A percentile compares a stretch with the other conserved stretches of the same genome.
Evolutionary conservation across 1,139 yeast genomes (phyloP).

Genomic region (Yamadazyma trypodendri): DNA sequence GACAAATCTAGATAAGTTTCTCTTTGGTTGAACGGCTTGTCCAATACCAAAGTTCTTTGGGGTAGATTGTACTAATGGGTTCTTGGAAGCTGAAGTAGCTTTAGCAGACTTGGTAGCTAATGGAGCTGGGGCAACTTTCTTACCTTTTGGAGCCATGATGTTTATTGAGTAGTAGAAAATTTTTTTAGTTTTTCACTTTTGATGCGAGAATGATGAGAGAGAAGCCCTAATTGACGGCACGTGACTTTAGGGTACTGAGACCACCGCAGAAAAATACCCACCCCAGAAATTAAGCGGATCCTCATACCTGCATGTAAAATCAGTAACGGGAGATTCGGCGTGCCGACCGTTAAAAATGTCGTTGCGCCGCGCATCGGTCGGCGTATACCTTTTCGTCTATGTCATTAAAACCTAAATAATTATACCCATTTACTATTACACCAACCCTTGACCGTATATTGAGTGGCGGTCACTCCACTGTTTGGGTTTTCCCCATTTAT

Average conservation of each 20-base stretch:
- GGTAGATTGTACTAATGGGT: constrained; percentile 43
- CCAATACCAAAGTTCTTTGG: constrained; percentile 46
- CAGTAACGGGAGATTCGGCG: neutral
- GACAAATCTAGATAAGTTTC: constrained; percentile 77
- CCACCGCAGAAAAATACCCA: no score
- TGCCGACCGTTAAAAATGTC: constrained; percentile 1
- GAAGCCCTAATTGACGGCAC: constrained; percentile 9
- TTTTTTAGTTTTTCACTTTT: constrained; percentile 7
- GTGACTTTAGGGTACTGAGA: constrained; percentile 6
- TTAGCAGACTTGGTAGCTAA: constrained; percentile 41
- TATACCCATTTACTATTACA: constrained; percentile 44
- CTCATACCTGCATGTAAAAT: neutral
- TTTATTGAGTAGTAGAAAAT: constrained; percentile 4
- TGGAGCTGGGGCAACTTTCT: constrained; percentile 54
- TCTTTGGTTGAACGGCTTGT: constrained; percentile 43
- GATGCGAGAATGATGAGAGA: constrained; percentile 1
- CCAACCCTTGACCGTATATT: constrained; percentile 58
- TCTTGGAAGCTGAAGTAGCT: constrained; percentile 22
- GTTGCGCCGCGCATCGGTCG: neutral
- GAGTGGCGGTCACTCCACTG: constrained; percentile 39
- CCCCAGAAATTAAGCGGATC: neutral
- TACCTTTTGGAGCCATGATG: constrained; percentile 51
- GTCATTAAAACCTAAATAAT: neutral
- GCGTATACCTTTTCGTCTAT: neutral
- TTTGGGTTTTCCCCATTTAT: constrained; percentile 38